Base-by-base conservation (phyloP, 805 yeast genomes). In the Scheffersomyces lignosus region DNA sequence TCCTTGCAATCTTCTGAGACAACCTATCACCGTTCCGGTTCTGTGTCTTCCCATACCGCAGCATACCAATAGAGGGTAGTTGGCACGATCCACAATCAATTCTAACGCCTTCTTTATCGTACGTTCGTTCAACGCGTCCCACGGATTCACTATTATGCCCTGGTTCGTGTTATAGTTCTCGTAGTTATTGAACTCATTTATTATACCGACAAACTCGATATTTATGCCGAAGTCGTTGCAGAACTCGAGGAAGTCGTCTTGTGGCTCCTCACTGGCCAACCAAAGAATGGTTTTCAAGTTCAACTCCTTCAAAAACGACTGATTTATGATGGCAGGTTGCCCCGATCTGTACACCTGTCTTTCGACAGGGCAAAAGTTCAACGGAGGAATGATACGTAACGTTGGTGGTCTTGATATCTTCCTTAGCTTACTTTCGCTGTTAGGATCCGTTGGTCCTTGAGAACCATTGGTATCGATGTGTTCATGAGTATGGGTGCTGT, bases 1-100 rank as follows among this genome's bases (percentile, higher is more conserved):
- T n/a, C 95, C 91, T 71, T 93, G 97, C 14, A 93, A 66, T 41
- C 96, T 74, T 45, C 99, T 70, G 31, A 91, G 66, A 60, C 99
- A 91, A 1, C 99, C 99, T 41, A 93, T 80, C 3, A 93, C 96
- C 0, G 98, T 90, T 1, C 99, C 99, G 0, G 98, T 90, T 47
- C 99, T 73, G 60, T 91, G 99, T 48, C 99, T 71, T 0, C 99
- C 99, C 99, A 93, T 93, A 10, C 97, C 96, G 52, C 98, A 93
- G 60, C 98, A 93, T 4, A 90, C 90, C 34, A 93, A 66, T 43
- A 93, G 52, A 0, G 99, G 98, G 52, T 87, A 87, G 56, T 81
- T 79, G n/a, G 77, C 73, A 44, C 74, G 75, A 49, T 87, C 77
- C 29, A 82, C 77, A 14, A 91, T 84, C 23, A 88, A 72, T 43